phyloP scores from a whole-genome alignment of 306 rosid species.

The Dryas drummondii region DNA sequence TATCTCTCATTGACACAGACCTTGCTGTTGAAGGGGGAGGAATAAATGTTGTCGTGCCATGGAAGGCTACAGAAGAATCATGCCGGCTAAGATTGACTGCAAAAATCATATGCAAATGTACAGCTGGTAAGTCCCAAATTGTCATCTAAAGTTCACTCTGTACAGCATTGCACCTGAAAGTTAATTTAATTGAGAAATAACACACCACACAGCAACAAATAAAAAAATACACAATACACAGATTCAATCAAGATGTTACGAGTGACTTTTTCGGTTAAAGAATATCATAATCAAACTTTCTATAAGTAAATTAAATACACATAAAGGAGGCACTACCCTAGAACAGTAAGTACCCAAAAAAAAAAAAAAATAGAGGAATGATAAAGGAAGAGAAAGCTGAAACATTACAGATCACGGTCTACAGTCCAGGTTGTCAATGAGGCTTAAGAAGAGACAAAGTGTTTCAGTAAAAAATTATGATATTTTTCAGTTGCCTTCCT shows the following conservation, averaged over 20 bases:
- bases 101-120: slow-evolving; percentile 24
- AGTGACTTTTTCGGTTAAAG: neutral
- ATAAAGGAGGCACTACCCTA: no score
- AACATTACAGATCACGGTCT: no score
- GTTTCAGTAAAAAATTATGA: no score
- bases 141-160: neutral
- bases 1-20: slow-evolving; percentile 97
- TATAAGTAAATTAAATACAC: neutral
- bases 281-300: no score
- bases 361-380: no score
- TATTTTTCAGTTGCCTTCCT: neutral
- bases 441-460: no score
- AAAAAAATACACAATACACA: neutral
- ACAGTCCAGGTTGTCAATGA: no score
- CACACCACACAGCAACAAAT: neutral
- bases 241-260: neutral
- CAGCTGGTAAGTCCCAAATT: slow-evolving; percentile 11
- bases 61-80: slow-evolving; percentile 65
- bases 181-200: neutral
- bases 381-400: no score
- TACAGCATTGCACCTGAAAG: neutral
- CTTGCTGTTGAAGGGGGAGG: slow-evolving; percentile 94
- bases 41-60: slow-evolving; percentile 71
- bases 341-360: no score
- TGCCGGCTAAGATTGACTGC: slow-evolving; percentile 82